Evolutionary conservation across 176 grass and related monocot genomes (phyloP), one percentile per base, ranked within the genome.

Genomic region (Elaeis guineensis): DNA sequence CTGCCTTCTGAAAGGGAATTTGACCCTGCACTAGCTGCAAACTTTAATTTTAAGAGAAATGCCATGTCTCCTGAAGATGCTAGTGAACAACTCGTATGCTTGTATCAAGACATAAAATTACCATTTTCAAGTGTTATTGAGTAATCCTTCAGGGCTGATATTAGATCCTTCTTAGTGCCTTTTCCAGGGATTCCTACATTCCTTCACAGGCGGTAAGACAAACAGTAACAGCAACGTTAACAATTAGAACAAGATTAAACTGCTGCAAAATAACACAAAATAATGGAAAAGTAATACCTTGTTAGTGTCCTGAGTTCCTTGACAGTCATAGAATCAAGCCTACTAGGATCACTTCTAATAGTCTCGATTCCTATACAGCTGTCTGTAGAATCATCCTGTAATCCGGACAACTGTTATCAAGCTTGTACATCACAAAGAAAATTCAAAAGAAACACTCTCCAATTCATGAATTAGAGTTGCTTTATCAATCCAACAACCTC

Each of bases 151-250:
- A 96, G 26, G 54, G 83, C 78, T 2, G 83, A 85, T 39, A 96
- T 72, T 58, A 90, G 80, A 39, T 90, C 83, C 69, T 88, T 96
- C 57, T 90, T 96, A 58, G 63, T 96, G 52, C 92, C 86, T 72
- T 60, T 91, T 25, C 35, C 59, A 28, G 87, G 60, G 63, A 85
- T 54, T 54, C 86, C 86, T 71, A 82, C 70, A 58, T 25, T 85
- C 86, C 86, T 90, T 78, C 21, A 82, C 3, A 44, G 35, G 7
- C 1, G 6, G 7, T 8, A 35, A 35, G 30, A 7, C 6, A 35
- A 35, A 35, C 30, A 35, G 14, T 12, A 14, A 5, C 35, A 12
- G 0, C 35, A 44, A 44, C 35, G 14, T 44, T 44, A 44, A 44
- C 35, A 44, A 44, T 44, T 44, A 44, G 35, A 44, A 44, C 7